Conservation (phyloP, 805 yeast species). For the Zygosaccharomyces lentus region DNA sequence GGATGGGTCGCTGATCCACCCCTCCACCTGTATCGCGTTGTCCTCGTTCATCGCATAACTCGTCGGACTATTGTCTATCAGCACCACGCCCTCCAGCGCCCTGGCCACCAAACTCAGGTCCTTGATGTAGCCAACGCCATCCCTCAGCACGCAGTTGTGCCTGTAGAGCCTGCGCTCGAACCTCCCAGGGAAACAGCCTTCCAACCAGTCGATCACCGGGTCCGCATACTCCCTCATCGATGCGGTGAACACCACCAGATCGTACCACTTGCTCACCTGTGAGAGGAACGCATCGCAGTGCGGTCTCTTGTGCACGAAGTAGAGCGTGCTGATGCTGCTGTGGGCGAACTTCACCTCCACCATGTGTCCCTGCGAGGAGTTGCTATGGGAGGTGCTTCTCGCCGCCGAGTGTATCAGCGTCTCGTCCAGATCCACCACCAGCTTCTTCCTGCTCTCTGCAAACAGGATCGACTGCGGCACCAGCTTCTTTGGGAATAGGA, state of each 20-base stretch:
- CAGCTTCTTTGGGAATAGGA: slow-evolving; percentile 41
- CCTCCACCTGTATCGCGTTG: slow-evolving; percentile 90
- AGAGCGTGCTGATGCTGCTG: slow-evolving; percentile 69
- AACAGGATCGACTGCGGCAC: slow-evolving; percentile 36
- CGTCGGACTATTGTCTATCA: slow-evolving; percentile 90
- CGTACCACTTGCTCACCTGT: slow-evolving; percentile 81
- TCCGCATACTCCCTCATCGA: slow-evolving; percentile 94
- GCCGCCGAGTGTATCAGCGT: slow-evolving; percentile 90
- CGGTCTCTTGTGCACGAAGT: slow-evolving; percentile 89
- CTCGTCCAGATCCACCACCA: slow-evolving; percentile 88
- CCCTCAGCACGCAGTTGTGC: slow-evolving; percentile 68
- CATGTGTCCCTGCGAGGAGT: slow-evolving; percentile 50
- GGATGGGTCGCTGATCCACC: slow-evolving; percentile 96
- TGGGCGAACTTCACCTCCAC: slow-evolving; percentile 66
- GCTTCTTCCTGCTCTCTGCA: slow-evolving; percentile 46
- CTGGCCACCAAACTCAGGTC: slow-evolving; percentile 43
- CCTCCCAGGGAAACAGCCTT: slow-evolving; percentile 48
- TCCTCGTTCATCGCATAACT: slow-evolving; percentile 79
- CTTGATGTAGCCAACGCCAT: slow-evolving; percentile 83
- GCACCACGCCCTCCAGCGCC: slow-evolving; percentile 49
- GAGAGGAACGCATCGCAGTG: slow-evolving; percentile 79
- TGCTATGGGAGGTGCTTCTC: slow-evolving; percentile 40
- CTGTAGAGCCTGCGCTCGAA: slow-evolving; percentile 68
- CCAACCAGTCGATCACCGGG: slow-evolving; percentile 91
- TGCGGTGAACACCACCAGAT: slow-evolving; percentile 89